Evolutionary conservation across 208 protist genomes (phyloP).

Genomic region (Wallacemonas sp.): DNA sequence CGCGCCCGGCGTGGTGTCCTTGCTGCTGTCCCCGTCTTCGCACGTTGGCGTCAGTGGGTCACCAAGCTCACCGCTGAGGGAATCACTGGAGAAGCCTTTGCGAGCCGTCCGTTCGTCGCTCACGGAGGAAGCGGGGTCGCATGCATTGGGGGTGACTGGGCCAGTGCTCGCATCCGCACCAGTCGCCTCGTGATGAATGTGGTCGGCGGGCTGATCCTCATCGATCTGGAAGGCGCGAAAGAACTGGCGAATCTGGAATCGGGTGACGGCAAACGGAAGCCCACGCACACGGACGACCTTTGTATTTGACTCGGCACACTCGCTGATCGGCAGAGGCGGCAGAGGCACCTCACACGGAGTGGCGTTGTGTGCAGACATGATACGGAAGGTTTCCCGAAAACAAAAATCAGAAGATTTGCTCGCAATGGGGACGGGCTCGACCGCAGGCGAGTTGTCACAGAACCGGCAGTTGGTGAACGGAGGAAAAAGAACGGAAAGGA

Average conservation of each 20-base stretch:
- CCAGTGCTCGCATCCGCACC: too few relatives aligned
- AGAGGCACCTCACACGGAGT: neutral
- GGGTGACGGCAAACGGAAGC: constrained; percentile 35
- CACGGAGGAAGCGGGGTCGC: neutral
- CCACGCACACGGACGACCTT: constrained; percentile 38
- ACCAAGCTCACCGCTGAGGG: neutral
- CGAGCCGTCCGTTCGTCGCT: neutral
- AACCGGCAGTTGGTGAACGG: neutral
- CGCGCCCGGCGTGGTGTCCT: neutral
- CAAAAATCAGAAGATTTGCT: neutral
- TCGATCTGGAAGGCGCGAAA: constrained; percentile 34
- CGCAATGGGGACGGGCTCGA: neutral
- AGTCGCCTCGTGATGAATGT: neutral
- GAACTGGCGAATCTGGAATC: constrained; percentile 30
- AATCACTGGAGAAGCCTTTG: neutral
- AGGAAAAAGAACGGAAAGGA: constrained; percentile 5
- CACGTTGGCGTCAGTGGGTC: neutral
- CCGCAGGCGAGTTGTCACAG: too few relatives aligned
- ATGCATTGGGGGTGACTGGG: too few relatives aligned
- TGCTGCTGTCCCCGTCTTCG: neutral
- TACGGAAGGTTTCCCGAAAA: neutral
- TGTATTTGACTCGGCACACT: neutral
- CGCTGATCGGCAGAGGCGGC: constrained; percentile 12
- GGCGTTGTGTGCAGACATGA: neutral
- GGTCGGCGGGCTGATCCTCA: neutral